Conservation (phyloP, 2,329 filamentous ascomycete genomes). For the Thelonectria blattea region DNA sequence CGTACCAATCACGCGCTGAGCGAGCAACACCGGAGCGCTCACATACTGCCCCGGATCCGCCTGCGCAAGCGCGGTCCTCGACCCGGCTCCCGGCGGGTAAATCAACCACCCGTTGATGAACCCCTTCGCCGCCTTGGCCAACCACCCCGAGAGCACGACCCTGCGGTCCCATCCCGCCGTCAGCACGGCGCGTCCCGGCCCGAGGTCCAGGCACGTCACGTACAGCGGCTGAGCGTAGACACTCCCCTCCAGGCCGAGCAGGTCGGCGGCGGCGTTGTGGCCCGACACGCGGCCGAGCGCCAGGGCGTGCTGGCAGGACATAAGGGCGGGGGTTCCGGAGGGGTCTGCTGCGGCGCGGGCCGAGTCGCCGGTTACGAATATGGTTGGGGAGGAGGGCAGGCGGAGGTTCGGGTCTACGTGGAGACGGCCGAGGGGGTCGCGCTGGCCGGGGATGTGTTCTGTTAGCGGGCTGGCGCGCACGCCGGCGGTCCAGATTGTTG, state of each 20-base stretch:
- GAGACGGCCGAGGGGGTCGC: slow-evolving; percentile 26
- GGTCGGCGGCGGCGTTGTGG: slow-evolving; percentile 42
- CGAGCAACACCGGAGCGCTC: background rate
- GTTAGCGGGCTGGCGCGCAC: slow-evolving; percentile 42
- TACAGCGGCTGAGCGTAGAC: slow-evolving; percentile 42
- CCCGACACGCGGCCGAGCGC: slow-evolving; percentile 42
- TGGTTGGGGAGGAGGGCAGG: background rate
- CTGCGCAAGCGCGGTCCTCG: background rate
- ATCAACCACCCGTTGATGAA: slow-evolving; percentile 43
- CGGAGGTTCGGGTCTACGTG: background rate
- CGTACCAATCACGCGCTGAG: background rate
- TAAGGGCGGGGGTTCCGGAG: slow-evolving; percentile 39
- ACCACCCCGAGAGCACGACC: slow-evolving; percentile 34
- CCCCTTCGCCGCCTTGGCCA: slow-evolving; percentile 42
- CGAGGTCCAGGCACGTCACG: slow-evolving; percentile 44
- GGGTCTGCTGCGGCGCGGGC: slow-evolving; percentile 35
- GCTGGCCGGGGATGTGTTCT: slow-evolving; percentile 37
- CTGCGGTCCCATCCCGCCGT: slow-evolving; percentile 40
- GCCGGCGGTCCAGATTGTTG: slow-evolving; percentile 46
- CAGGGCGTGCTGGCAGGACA: slow-evolving; percentile 48
- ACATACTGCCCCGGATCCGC: background rate
- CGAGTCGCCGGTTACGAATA: slow-evolving; percentile 40
- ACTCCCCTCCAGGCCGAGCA: slow-evolving; percentile 38
- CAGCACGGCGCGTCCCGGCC: slow-evolving; percentile 38
- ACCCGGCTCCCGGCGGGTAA: slow-evolving; percentile 27